Conservation (phyloP, 306 rosid species). For the Carpinus viminea region DNA sequence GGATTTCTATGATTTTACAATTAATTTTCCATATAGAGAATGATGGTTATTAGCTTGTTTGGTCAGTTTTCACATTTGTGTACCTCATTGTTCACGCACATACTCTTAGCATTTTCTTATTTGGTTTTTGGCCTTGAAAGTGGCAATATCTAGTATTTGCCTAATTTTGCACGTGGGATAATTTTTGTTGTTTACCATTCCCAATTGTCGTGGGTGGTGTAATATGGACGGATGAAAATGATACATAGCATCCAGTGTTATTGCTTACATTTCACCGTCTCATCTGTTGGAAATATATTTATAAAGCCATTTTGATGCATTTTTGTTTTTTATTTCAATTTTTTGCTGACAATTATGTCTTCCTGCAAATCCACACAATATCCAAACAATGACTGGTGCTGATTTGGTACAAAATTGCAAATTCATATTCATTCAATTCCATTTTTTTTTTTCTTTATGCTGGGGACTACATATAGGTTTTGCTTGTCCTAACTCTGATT, state of each 20-base stretch:
- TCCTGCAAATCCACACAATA: not conserved
- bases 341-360: not conserved
- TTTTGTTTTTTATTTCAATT: not conserved
- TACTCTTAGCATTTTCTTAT: not conserved
- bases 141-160: not conserved
- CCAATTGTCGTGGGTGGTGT: not conserved
- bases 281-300: too few species aligned
- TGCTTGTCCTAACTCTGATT: constrained; percentile 17
- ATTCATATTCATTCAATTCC: constrained; percentile 6
- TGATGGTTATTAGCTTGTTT: too few species aligned
- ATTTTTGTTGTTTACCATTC: not conserved
- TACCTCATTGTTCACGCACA: too few species aligned
- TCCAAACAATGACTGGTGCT: not conserved
- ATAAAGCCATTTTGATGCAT: too few species aligned
- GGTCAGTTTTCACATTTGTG: too few species aligned
- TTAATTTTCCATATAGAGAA: too few species aligned
- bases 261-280: too few species aligned
- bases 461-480: constrained; percentile 19
- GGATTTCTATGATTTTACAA: not conserved
- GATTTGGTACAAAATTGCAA: not conserved
- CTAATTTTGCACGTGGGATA: not conserved
- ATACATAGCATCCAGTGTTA: too few species aligned
- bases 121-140: not conserved
- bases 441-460: constrained; percentile 4
- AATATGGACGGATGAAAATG: too few species aligned